Evolutionary conservation across 1,284 basidiomycete species (phyloP), one percentile per base, ranked within the genome.

Genomic region (Pseudomicrostroma phylloplanum): DNA sequence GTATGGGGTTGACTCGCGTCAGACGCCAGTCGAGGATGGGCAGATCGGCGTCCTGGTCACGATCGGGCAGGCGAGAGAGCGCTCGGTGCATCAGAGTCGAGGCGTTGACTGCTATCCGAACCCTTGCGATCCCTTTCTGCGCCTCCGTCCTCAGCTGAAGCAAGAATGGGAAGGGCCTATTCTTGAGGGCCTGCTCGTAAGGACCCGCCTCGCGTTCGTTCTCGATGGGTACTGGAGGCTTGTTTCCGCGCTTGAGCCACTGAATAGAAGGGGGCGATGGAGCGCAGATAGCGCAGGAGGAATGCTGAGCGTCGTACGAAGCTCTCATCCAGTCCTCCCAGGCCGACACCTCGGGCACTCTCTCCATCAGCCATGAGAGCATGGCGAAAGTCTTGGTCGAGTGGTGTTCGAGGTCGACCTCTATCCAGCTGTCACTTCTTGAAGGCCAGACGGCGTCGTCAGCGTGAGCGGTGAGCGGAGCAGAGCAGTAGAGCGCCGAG

Each of bases 61-160:
- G 59, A 0, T 62, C 54, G 8, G 92, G 92, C 40, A 96, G 83
- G 53, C 89, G 86, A 0, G 91, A 87, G 41, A 89, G 79, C 0
- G 92, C 92, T 43, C 91, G 89, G 78, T 96, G 92, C 61, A 91
- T 84, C 41, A 96, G 84, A 1, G 92, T 91, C 0, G 88, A 84
- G 43, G 91, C 84, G 75, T 96, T 96, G 73, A 94, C 85, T 26
- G 91, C 92, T 51, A 96, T 87, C 57, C 89, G 86, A 57, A 94
- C 86, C 48, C 84, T 84, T 0, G 91, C 92, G 6, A 62, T 30
- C 15, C 67, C 66, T 1, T 82, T 77, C 11, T 84, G 78, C 8
- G 86, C 83, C 62, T 88, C 85, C n/a, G 90, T 81, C 65, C 86
- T 88, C 39, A 94, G 83, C 77, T 93, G 91, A 0, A 92, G 89